Conservation (phyloP, 2,329 filamentous ascomycete species). For the Ophiostoma tasmaniense region DNA sequence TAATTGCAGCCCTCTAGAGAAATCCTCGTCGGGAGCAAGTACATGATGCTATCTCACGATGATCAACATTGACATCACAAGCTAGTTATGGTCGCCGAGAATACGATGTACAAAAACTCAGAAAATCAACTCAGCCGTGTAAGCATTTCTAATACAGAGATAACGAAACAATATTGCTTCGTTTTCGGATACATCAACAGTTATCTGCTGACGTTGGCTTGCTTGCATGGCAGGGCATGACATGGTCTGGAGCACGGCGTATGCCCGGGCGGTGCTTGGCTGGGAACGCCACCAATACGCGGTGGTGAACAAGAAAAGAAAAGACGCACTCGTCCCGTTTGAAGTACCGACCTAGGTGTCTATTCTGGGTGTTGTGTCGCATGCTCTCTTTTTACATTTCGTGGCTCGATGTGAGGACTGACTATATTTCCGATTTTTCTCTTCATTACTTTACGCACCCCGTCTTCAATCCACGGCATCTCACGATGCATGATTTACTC, state of each 20-base stretch:
- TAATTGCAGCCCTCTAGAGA: background rate
- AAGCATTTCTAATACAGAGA: background rate
- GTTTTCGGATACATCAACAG: background rate
- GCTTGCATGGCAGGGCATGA: slow-evolving; percentile 1
- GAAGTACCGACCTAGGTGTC: background rate
- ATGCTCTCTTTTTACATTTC: background rate
- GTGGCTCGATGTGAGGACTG: background rate
- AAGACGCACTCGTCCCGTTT: background rate
- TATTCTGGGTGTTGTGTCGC: background rate
- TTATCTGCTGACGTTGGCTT: background rate
- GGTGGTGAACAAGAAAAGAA: background rate
- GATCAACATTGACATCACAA: background rate
- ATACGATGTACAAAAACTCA: background rate
- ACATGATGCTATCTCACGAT: background rate
- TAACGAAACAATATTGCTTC: background rate
- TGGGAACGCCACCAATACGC: background rate
- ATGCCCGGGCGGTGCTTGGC: background rate
- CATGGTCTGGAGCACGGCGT: slow-evolving; percentile 4
- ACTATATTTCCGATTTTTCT: background rate
- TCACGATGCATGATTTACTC: background rate
- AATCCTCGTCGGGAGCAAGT: background rate
- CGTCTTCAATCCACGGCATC: background rate
- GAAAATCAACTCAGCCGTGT: background rate
- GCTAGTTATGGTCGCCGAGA: background rate
- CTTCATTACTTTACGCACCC: background rate